Evolutionary conservation across 225 moss, liverwort and hornwort genomes (phyloP).

Genomic region (Takakia lepidozioides): DNA sequence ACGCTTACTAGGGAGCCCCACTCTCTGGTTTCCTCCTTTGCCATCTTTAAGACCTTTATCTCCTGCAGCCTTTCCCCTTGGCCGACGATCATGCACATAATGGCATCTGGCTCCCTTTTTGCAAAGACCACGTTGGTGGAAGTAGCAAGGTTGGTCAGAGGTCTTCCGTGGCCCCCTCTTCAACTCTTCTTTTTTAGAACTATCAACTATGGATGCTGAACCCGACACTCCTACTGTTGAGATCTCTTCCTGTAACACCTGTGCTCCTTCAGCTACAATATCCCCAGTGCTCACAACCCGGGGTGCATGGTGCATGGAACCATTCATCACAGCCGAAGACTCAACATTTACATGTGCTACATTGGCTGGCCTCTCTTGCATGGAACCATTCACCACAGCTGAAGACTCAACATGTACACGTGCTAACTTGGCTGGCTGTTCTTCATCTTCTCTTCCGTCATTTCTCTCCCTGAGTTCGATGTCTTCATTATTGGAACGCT

Average conservation of each 20-base stretch:
- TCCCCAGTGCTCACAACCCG: too few species aligned
- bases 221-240: not conserved
- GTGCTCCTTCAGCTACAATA: not conserved
- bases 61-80: constrained; percentile 19
- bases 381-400: not conserved
- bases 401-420: constrained; percentile 12
- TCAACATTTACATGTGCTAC: too few species aligned
- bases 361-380: too few species aligned
- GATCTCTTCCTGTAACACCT: constrained; percentile 1
- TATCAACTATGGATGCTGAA: too few species aligned
- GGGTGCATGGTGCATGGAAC: too few species aligned
- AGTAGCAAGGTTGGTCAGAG: constrained; percentile 34
- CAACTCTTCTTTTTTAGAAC: too few species aligned
- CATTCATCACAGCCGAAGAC: too few species aligned
- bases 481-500: constrained; percentile 4
- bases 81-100: constrained; percentile 41
- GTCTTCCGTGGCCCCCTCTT: constrained; percentile 14
- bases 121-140: constrained; percentile 61
- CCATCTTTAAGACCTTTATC: constrained; percentile 5
- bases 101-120: constrained; percentile 65
- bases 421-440: constrained; percentile 44
- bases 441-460: constrained; percentile 13
- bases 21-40: constrained; percentile 11
- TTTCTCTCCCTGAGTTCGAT: constrained; percentile 6
- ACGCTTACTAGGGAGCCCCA: constrained; percentile 19